A percentile compares a stretch with the other conserved stretches of the same genome.
Conservation (phyloP, 2,329 filamentous ascomycete species). For the Fusarium sp. region DNA sequence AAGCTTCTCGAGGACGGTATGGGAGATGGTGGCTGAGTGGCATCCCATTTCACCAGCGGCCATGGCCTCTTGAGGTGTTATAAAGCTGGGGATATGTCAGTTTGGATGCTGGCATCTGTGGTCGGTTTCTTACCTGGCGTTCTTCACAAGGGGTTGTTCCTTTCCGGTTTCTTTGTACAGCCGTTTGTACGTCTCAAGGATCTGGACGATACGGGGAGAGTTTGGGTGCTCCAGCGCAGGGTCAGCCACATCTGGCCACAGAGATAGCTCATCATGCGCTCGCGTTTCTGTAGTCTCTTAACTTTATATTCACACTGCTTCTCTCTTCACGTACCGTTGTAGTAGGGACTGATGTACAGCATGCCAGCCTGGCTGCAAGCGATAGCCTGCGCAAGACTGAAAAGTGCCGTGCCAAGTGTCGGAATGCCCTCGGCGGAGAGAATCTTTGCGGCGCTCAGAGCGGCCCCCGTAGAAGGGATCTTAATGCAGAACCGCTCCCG, state of each 20-base stretch:
- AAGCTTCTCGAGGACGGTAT: constrained; percentile 51
- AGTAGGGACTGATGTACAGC: constrained; percentile 61
- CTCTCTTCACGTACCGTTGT: constrained; percentile 49
- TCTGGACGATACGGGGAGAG: constrained; percentile 57
- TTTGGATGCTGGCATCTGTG: no score
- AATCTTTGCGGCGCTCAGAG: constrained; percentile 55
- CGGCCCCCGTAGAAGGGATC: constrained; percentile 59
- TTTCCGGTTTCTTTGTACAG: constrained; percentile 58
- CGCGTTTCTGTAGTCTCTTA: constrained; percentile 48
- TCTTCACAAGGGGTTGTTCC: constrained; percentile 58
- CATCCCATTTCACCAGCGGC: constrained; percentile 57
- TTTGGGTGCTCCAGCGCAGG: constrained; percentile 58
- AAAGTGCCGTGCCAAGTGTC: constrained; percentile 58
- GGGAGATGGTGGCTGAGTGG: constrained; percentile 56
- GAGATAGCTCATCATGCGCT: constrained; percentile 52
- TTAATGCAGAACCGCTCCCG: constrained; percentile 61
- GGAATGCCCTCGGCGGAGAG: constrained; percentile 56
- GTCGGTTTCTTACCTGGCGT: constrained; percentile 48
- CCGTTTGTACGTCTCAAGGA: constrained; percentile 56
- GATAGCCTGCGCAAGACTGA: constrained; percentile 58
- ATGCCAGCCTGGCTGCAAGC: constrained; percentile 58
- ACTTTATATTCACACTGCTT: fast-evolving
- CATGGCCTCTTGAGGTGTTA: constrained; percentile 55
- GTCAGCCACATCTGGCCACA: constrained; percentile 59
- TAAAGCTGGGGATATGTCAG: constrained; percentile 46